These are phyloP conservation scores for Epichloe sylvatica DNA, from an alignment of 2,329 filamentous ascomycete species.

Conservation along the genomic window DNA sequence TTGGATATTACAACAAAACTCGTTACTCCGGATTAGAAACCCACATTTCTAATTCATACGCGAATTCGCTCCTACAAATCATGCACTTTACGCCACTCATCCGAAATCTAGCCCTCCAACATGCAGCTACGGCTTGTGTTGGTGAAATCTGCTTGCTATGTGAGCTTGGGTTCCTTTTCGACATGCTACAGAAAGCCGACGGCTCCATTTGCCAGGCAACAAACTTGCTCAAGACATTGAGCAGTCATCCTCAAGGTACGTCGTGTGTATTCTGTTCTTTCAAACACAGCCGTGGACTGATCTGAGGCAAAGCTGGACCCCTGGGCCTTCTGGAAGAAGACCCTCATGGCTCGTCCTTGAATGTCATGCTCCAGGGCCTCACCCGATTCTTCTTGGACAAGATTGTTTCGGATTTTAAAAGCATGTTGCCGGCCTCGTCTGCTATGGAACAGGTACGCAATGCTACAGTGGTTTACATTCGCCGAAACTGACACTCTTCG, in stretches of 20 bases:
- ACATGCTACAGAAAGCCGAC: conserved; percentile 94
- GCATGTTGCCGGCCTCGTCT: conserved; percentile 46
- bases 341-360: conserved; percentile 55
- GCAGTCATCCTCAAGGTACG: conserved; percentile 61
- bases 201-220: conserved; percentile 93
- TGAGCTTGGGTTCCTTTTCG: conserved; percentile 88
- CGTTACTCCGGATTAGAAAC: conserved; percentile 84
- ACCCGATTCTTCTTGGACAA: conserved; percentile 76
- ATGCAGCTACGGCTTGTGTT: conserved; percentile 74
- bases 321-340: conserved; percentile 79
- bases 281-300: not conserved
- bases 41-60: conserved; percentile 93
- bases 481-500: not conserved
- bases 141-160: conserved; percentile 78
- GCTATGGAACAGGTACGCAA: conserved; percentile 54
- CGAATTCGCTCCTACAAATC: conserved; percentile 81
- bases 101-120: conserved; percentile 75
- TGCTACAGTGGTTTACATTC: not conserved
- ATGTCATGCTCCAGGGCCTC: conserved; percentile 71
- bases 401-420: conserved; percentile 62
- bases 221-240: conserved; percentile 82
- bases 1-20: conserved; percentile 92
- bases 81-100: conserved; percentile 81
- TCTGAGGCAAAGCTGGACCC: conserved; percentile 41
- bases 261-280: not conserved